A percentile compares a stretch with the other conserved stretches of the same genome.
These are phyloP conservation scores for Mesotaenium endlicherianum DNA, from an alignment of 139 green algal genomes.

Conservation along the genomic window DNA sequence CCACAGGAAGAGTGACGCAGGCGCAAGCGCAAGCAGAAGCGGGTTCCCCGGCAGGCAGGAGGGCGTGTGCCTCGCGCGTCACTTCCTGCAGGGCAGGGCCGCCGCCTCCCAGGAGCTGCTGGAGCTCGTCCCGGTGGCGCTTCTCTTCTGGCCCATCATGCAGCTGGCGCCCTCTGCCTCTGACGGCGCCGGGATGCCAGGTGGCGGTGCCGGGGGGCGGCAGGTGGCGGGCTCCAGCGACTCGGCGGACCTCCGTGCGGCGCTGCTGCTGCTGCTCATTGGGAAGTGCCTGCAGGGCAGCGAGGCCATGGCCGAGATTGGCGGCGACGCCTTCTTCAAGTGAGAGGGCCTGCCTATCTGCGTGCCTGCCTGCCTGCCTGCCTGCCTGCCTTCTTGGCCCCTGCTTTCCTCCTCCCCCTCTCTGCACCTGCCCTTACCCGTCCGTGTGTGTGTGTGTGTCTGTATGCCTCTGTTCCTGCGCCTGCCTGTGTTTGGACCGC, in stretches of 20 bases:
- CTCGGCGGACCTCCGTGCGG: slow-evolving; percentile 25
- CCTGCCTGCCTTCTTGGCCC: background rate
- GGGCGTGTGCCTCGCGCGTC: slow-evolving; percentile 9
- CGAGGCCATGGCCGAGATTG: slow-evolving; percentile 32
- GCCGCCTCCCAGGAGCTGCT: slow-evolving; percentile 4
- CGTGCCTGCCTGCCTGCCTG: background rate
- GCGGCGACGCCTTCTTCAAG: slow-evolving; percentile 45
- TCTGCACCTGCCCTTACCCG: too few relatives aligned
- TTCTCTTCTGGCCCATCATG: slow-evolving; percentile 47
- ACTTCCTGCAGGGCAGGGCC: slow-evolving; percentile 11
- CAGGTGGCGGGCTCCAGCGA: too few relatives aligned
- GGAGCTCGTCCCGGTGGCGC: slow-evolving; percentile 13
- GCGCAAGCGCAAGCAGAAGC: too few relatives aligned
- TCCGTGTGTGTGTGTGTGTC: too few relatives aligned
- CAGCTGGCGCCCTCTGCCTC: slow-evolving; percentile 25
- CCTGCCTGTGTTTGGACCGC: too few relatives aligned
- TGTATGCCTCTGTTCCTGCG: too few relatives aligned
- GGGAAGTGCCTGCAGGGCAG: slow-evolving; percentile 36
- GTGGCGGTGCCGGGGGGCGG: background rate
- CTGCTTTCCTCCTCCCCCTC: background rate
- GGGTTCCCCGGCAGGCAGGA: slow-evolving; percentile 3
- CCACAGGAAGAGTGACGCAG: too few relatives aligned
- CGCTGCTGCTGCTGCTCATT: slow-evolving; percentile 50
- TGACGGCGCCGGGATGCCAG: background rate
- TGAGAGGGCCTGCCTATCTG: background rate